Conservation (phyloP, 192 early-diverging fungal genomes). For the Glomus cerebriforme region DNA sequence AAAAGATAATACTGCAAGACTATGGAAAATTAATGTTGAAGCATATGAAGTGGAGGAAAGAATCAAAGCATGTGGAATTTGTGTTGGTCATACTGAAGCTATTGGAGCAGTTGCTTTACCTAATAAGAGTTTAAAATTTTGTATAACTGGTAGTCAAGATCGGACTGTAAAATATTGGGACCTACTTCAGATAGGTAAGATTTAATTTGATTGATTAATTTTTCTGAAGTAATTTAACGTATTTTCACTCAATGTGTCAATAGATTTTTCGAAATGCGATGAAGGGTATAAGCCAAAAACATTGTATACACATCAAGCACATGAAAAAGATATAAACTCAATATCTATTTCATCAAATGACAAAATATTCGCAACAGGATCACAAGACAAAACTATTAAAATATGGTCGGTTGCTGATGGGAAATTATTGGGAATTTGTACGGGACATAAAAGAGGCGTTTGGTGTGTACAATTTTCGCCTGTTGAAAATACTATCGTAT, state of each 20-base stretch:
- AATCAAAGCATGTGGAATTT: conserved; percentile 67
- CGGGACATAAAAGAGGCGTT: conserved; percentile 93
- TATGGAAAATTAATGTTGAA: conserved; percentile 79
- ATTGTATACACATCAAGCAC: conserved; percentile 88
- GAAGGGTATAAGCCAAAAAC: conserved; percentile 55
- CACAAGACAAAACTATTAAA: conserved; percentile 95
- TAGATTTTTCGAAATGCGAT: not conserved
- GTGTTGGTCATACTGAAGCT: conserved; percentile 90
- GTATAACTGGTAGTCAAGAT: conserved; percentile 90
- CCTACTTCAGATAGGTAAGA: conserved; percentile 55
- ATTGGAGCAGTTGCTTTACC: conserved; percentile 88
- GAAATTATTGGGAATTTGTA: conserved; percentile 72
- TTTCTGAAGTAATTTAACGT: not conserved
- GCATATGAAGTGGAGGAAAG: conserved; percentile 53
- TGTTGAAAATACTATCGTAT: conserved; percentile 92
- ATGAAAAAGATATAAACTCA: conserved; percentile 97
- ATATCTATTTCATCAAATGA: conserved; percentile 90
- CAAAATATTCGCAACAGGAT: conserved; percentile 88
- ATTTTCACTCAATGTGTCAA: not conserved
- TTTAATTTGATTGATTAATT: not conserved
- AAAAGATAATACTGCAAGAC: conserved; percentile 83
- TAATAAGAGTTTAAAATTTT: conserved; percentile 62
- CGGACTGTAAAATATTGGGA: conserved; percentile 97
- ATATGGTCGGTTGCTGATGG: conserved; percentile 88
- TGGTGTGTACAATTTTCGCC: conserved; percentile 95